Evolutionary conservation across 768 basidiomycete genomes (phyloP), one percentile per base, ranked within the genome.

Genomic region (Phanerochaete sordida): DNA sequence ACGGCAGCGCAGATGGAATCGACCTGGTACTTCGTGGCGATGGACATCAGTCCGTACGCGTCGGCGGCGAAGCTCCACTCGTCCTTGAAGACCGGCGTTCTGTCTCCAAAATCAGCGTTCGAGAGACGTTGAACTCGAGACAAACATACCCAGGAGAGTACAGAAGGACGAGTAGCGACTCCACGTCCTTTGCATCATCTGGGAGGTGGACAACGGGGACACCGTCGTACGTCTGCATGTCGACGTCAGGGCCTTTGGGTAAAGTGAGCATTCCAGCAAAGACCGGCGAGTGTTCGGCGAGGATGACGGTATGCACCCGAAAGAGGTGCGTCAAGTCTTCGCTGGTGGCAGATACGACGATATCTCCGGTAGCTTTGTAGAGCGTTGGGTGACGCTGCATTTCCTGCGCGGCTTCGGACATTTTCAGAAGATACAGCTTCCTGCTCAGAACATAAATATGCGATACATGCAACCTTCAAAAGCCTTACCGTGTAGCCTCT

Each of bases 151-250:
- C 21, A 7, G 47, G 28, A 7, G 56, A 56, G 59, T 59, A 54
- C 1, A 62, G 47, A 13, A 58, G 56, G 4, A 44, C 21, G 19
- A 67, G 30, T 23, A 66, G 48, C 24, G 37, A 28, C 6, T 19
- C 33, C 1, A 65, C 45, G 37, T 66, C 61, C 31, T 63, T 49
- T 16, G 64, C 48, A 26, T 28, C 26, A 46, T 72, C 70, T 0
- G 62, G 60, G 2, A 72, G 30, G 26, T 43, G 49, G 3, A 59
- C 31, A 2, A 51, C 23, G 6, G 58, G 48, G 6, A 28, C 31
- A 3, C 58, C 49, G 27, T 52, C 58, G 48, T 26, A 51, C 26
- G 11, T 52, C 48, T 50, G 48, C 7, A 11, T 24, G 8, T 26
- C 33, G 19, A 28, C n/a, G 9, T 26, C 23, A 12, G 24, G 13